These are phyloP conservation scores for Pochonia chlamydosporia DNA, from an alignment of 2,329 filamentous ascomycete species.

Conservation along the genomic window DNA sequence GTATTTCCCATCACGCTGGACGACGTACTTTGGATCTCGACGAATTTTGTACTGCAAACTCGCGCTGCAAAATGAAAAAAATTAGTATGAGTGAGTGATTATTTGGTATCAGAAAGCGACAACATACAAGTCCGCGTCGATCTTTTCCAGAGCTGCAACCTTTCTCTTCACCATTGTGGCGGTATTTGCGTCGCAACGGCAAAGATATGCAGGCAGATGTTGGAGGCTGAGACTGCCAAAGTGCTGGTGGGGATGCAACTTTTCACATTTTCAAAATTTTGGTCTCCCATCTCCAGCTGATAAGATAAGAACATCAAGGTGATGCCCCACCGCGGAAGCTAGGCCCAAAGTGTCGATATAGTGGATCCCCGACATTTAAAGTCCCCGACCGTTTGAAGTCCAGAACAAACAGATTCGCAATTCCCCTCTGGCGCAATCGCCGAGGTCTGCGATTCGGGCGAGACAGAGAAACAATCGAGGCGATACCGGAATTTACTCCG, in stretches of 20 bases:
- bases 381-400: too few species aligned
- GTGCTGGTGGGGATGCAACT: background rate
- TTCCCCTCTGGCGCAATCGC: too few species aligned
- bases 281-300: background rate
- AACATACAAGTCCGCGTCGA: slow-evolving; percentile 77
- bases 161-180: slow-evolving; percentile 74
- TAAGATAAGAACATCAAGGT: slow-evolving; percentile 10
- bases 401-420: too few species aligned
- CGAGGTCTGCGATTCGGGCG: too few species aligned
- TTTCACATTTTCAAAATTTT: slow-evolving; percentile 5
- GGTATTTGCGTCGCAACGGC: background rate
- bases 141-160: slow-evolving; percentile 87
- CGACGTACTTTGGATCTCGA: slow-evolving; percentile 69
- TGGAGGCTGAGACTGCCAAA: background rate
- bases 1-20: background rate
- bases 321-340: too few species aligned
- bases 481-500: too few species aligned
- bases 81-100: background rate
- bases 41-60: slow-evolving; percentile 90
- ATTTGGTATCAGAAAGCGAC: too few species aligned
- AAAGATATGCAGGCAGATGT: background rate
- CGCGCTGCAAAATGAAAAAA: slow-evolving; percentile 41
- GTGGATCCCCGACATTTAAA: too few species aligned
- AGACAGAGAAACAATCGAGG: too few species aligned
- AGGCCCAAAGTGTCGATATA: too few species aligned